Evolutionary conservation across 164 flowering plant genomes (phyloP).

Genomic region (Chimonanthus salicifolius): DNA sequence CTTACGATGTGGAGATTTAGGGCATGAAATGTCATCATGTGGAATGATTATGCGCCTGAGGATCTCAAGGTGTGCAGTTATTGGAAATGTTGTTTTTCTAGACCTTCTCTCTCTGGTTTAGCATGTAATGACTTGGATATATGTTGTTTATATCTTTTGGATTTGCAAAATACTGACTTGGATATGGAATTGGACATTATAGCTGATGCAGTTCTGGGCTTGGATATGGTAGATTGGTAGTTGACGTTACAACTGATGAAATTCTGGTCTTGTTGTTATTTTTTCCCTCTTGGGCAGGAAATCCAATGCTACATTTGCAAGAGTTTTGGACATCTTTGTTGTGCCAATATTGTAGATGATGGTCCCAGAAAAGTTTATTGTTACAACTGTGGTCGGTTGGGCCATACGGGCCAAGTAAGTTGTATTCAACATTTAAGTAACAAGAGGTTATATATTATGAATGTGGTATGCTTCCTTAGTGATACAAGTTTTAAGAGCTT

Average conservation of each 20-base stretch:
- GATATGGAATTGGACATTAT: no score
- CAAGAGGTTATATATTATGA: neutral
- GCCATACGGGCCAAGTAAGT: conserved; percentile 84
- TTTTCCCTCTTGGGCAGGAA: neutral
- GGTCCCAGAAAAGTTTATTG: conserved; percentile 53
- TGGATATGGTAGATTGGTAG: neutral
- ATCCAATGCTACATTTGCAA: conserved; percentile 32
- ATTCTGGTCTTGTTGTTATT: neutral
- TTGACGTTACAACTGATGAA: neutral
- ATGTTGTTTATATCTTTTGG: no score
- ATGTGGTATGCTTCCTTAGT: neutral
- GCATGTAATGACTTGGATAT: no score
- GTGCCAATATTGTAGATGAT: conserved; percentile 34
- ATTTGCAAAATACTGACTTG: no score
- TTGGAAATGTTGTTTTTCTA: neutral
- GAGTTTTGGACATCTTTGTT: conserved; percentile 76
- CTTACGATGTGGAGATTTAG: conserved; percentile 60
- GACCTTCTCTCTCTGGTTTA: neutral
- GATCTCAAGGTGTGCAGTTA: conserved; percentile 64
- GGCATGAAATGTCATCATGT: conserved; percentile 57
- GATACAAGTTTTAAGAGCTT: neutral
- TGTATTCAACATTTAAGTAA: neutral
- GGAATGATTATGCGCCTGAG: conserved; percentile 31
- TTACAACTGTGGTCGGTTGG: conserved; percentile 78
- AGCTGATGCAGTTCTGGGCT: no score